Percentiles rank a stretch among this genome's conserved stretches.
Evolutionary conservation across 2,329 filamentous ascomycete genomes (phyloP).

Genomic region (Aspergillus pseudonomiae): DNA sequence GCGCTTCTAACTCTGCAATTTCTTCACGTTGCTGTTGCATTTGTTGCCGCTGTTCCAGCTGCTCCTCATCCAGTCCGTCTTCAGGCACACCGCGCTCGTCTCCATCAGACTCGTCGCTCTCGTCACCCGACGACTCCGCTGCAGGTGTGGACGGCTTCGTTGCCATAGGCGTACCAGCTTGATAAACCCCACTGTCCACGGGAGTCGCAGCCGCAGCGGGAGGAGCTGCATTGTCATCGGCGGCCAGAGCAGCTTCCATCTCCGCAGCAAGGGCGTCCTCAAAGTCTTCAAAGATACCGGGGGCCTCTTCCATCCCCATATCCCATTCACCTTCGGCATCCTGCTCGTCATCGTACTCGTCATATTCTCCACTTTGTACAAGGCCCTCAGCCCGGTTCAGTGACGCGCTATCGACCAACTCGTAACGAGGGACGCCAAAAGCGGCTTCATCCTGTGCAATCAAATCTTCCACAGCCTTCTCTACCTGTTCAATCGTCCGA

Average conservation of each 20-base stretch:
- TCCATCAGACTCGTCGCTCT: conserved; percentile 42
- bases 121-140: conserved; percentile 46
- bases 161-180: conserved; percentile 36
- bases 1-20: conserved; percentile 46
- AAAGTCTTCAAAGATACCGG: conserved; percentile 38
- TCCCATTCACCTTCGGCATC: conserved; percentile 54
- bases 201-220: conserved; percentile 24
- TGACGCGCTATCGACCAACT: conserved; percentile 62
- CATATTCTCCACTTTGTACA: conserved; percentile 50
- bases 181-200: conserved; percentile 25
- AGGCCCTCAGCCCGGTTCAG: conserved; percentile 48
- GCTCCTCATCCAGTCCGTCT: conserved; percentile 48
- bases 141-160: conserved; percentile 36
- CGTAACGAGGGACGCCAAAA: conserved; percentile 60
- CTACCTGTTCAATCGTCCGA: conserved; percentile 82
- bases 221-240: conserved; percentile 23
- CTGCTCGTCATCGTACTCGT: conserved; percentile 51
- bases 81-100: conserved; percentile 40
- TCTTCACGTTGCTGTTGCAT: conserved; percentile 49
- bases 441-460: conserved; percentile 69
- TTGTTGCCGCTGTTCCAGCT: conserved; percentile 44
- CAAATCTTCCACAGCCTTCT: conserved; percentile 75
- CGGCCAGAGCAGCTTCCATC: conserved; percentile 48
- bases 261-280: conserved; percentile 48
- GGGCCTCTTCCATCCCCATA: conserved; percentile 43